Evolutionary conservation across 2,329 filamentous ascomycete species (phyloP), one percentile per base, ranked within the genome.

Genomic region (Paramyrothecium sp.): DNA sequence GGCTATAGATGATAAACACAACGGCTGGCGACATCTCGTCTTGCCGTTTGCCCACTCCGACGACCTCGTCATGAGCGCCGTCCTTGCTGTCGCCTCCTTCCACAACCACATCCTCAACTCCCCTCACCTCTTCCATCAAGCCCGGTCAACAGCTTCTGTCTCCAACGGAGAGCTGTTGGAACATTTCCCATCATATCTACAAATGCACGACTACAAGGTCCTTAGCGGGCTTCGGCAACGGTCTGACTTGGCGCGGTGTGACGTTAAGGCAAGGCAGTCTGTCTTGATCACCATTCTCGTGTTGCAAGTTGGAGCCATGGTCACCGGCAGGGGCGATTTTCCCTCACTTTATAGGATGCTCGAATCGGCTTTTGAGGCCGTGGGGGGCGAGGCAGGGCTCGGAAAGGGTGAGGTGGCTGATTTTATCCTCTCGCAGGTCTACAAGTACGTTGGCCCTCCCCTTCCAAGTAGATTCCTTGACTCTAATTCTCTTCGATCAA

Each of bases 401-500:
- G 57, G 58, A 2, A 53, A 55, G 41, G 58, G 17, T 19, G 61
- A 61, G 16, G 51, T 60, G 4, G 56, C 58, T 3, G 48, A 59
- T 2, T 65, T 67, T 26, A 61, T 60, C 10, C 54, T 62, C 3
- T 53, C 57, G 3, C 62, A 67, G 51, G 60, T 67, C 20, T 54
- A 58, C 51, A 65, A 65, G 65, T 65, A 59, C 55, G 64, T 2
- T 16, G 16, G 44, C 23, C 20, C 22, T 38, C 2, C 47, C 41
- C 13, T 46, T n/a, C 34, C n/a, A 41, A 41, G 20, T 4, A 5
- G 20, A 46, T n/a, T 46, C 41, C 10, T 22, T 34, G 7, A 11
- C 2, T n/a, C 23, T 7, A 90, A 87, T 85, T 64, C 83, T 89
- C 44, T 47, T 23, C 46, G 22, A 7, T 3, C 7, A 7, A 65